Conservation (phyloP, 441 rosid genomes). For the Gossypium trilobum region DNA sequence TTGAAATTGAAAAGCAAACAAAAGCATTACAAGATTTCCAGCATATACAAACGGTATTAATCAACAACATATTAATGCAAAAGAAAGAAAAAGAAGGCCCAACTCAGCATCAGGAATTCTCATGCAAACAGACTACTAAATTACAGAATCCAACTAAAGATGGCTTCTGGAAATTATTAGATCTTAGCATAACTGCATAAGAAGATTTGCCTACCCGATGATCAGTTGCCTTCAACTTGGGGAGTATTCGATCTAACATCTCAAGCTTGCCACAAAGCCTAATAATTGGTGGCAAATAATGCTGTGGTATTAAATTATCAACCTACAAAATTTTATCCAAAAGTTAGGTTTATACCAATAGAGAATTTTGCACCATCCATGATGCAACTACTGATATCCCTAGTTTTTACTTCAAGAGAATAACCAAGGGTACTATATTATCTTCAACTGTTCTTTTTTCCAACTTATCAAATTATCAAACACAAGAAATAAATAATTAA, state of each 20-base stretch:
- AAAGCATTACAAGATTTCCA: not conserved
- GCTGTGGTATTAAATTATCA: constrained; percentile 60
- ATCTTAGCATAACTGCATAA: constrained; percentile 14
- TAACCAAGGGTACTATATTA: not conserved
- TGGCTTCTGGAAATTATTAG: not conserved
- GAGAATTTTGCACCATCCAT: not conserved
- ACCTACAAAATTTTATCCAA: constrained; percentile 43
- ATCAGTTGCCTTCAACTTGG: constrained; percentile 85
- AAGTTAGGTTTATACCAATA: constrained; percentile 12
- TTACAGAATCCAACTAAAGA: not conserved
- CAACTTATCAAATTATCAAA: not conserved
- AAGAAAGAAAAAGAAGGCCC: not conserved
- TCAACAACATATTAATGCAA: not conserved
- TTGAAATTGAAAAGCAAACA: not conserved
- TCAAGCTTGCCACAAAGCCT: constrained; percentile 96
- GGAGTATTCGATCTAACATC: constrained; percentile 87
- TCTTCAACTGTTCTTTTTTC: not conserved
- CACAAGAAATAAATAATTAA: not conserved
- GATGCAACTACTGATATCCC: not conserved
- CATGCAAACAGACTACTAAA: not conserved
- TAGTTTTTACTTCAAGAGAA: not conserved
- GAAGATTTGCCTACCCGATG: constrained; percentile 61
- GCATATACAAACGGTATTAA: not conserved
- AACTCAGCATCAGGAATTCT: not conserved
- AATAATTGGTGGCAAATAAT: constrained; percentile 72